Evolutionary conservation across 805 yeast species (phyloP).

Genomic region (Cyberlindnera nakhonratchasimensis): DNA sequence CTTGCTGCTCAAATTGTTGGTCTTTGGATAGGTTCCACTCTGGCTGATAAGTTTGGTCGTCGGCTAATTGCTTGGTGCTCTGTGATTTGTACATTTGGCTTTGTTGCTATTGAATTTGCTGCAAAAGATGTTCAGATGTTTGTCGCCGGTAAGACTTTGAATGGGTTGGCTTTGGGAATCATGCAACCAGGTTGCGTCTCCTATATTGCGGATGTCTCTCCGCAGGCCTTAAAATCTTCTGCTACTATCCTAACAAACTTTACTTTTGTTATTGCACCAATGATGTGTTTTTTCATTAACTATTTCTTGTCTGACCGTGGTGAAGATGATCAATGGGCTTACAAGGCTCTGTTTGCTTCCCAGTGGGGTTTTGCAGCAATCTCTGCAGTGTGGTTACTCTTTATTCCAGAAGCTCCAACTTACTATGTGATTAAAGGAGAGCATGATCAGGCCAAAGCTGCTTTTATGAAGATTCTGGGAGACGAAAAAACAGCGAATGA

Average conservation of each 20-base stretch:
- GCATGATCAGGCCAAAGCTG: constrained; percentile 29
- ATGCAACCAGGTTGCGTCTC: constrained; percentile 35
- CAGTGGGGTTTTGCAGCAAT: constrained; percentile 18
- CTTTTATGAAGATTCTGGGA: constrained; percentile 30
- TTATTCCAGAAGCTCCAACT: constrained; percentile 43
- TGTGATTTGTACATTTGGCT: constrained; percentile 35
- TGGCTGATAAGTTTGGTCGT: constrained; percentile 36
- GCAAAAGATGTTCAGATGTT: constrained; percentile 35
- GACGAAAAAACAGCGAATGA: constrained; percentile 17
- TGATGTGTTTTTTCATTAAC: constrained; percentile 32
- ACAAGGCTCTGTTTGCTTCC: constrained; percentile 34
- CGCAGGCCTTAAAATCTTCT: constrained; percentile 37
- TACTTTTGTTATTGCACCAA: constrained; percentile 37
- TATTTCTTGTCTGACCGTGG: constrained; percentile 18
- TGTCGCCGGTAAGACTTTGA: constrained; percentile 38
- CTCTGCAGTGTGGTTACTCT: constrained; percentile 29
- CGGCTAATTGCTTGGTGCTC: constrained; percentile 31
- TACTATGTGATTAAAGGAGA: constrained; percentile 38
- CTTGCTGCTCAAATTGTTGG: constrained; percentile 32
- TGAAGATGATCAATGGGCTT: constrained; percentile 22
- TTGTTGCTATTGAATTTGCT: constrained; percentile 39
- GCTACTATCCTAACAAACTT: constrained; percentile 37
- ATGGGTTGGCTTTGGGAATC: constrained; percentile 40
- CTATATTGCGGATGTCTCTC: constrained; percentile 41
- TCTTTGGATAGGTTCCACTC: constrained; percentile 17